These are phyloP conservation scores for Yarrowia hollandica DNA, from an alignment of 805 yeast genomes.

Conservation along the genomic window DNA sequence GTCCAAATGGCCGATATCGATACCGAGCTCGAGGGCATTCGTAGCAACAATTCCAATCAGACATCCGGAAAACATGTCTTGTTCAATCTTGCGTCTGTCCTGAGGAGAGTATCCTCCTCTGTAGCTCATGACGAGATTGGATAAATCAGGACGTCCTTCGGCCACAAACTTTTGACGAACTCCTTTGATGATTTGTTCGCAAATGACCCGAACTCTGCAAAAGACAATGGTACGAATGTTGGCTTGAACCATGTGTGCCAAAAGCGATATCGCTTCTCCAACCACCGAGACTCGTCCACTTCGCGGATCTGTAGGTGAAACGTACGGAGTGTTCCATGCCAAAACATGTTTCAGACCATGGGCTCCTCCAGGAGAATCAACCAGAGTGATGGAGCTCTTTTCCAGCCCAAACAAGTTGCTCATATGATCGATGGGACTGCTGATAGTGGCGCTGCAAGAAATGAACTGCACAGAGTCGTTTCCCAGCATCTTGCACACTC, in stretches of 20 bases:
- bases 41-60: constrained; percentile 88
- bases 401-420: constrained; percentile 65
- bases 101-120: constrained; percentile 90
- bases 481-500: constrained; percentile 59
- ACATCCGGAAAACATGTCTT: constrained; percentile 85
- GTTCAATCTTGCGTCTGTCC: constrained; percentile 85
- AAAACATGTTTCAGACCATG: constrained; percentile 71
- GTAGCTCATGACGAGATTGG: constrained; percentile 71
- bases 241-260: constrained; percentile 62
- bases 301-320: constrained; percentile 57
- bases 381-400: constrained; percentile 42
- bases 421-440: constrained; percentile 73
- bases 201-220: constrained; percentile 80
- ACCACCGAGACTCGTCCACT: constrained; percentile 70
- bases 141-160: constrained; percentile 40
- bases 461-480: constrained; percentile 63
- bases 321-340: constrained; percentile 81
- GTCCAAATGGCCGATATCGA: constrained; percentile 90
- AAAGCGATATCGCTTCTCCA: constrained; percentile 69
- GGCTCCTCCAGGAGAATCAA: constrained; percentile 84
- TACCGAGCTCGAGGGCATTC: constrained; percentile 92
- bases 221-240: constrained; percentile 84
- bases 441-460: constrained; percentile 92
- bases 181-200: constrained; percentile 86
- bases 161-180: constrained; percentile 58